Evolutionary conservation across 106 monocot genomes (phyloP).

Genomic region (Iris macrosiphon): DNA sequence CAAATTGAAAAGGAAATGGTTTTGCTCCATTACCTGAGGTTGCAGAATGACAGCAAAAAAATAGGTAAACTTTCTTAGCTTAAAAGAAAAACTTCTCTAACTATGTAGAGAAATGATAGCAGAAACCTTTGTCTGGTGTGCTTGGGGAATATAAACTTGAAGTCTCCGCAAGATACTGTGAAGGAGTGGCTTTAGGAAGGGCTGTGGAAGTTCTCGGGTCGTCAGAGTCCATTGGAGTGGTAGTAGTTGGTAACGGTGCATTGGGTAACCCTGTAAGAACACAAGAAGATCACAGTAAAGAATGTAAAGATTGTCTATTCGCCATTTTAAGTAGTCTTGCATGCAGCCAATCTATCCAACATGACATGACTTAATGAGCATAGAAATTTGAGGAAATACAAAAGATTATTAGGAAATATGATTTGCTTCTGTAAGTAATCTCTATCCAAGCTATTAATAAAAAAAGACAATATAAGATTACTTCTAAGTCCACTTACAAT

Average conservation of each 20-base stretch:
- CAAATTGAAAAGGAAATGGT: conserved; percentile 66
- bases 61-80: neutral
- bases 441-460: too few relatives aligned
- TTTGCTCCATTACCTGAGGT: conserved; percentile 45
- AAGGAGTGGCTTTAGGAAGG: conserved; percentile 29
- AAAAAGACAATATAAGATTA: too few relatives aligned
- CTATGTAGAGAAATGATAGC: neutral
- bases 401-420: too few relatives aligned
- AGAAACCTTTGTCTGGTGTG: conserved; percentile 49
- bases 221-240: conserved; percentile 26
- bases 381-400: too few relatives aligned
- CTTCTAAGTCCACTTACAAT: too few relatives aligned
- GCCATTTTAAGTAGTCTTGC: too few relatives aligned
- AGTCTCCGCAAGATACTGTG: conserved; percentile 22
- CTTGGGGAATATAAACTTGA: conserved; percentile 16
- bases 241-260: conserved; percentile 1
- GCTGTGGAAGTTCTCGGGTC: conserved; percentile 14
- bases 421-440: too few relatives aligned
- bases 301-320: neutral
- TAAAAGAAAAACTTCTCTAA: neutral
- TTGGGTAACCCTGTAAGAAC: conserved; percentile 19
- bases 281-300: neutral
- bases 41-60: neutral
- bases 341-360: neutral
- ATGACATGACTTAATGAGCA: too few relatives aligned